Evolutionary conservation across 2,329 filamentous ascomycete species (phyloP).

Genomic region (Thelonectria rubi): DNA sequence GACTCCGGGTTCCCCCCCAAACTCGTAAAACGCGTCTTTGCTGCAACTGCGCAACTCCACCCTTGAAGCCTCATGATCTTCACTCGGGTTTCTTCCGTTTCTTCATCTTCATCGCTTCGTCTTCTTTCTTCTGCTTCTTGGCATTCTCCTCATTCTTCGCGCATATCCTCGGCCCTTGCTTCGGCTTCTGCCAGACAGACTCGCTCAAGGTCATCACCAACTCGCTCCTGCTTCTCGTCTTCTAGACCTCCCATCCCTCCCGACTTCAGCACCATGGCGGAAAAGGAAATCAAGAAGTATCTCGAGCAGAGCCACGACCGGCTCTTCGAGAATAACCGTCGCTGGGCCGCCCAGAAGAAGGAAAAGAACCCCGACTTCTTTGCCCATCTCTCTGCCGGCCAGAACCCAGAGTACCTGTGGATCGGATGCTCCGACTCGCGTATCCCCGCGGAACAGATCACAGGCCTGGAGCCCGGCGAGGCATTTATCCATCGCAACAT

Average conservation of each 20-base stretch:
- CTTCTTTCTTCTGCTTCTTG: neutral
- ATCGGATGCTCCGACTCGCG: slow-evolving; percentile 92
- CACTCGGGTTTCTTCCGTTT: slow-evolving; percentile 34
- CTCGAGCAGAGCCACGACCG: slow-evolving; percentile 71
- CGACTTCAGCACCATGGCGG: slow-evolving; percentile 45
- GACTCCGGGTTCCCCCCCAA: neutral
- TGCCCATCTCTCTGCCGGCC: slow-evolving; percentile 68
- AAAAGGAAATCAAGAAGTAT: slow-evolving; percentile 60
- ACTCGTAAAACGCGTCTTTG: slow-evolving; percentile 12
- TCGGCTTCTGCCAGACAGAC: neutral
- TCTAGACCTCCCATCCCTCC: slow-evolving; percentile 15
- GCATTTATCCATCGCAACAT: slow-evolving; percentile 96
- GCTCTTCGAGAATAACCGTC: slow-evolving; percentile 74
- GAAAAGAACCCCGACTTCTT: slow-evolving; percentile 72
- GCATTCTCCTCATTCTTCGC: neutral
- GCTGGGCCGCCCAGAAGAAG: slow-evolving; percentile 70
- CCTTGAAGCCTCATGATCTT: slow-evolving; percentile 33
- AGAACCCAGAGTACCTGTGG: slow-evolving; percentile 80
- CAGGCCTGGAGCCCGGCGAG: slow-evolving; percentile 85
- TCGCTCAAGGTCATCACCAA: slow-evolving; percentile 19
- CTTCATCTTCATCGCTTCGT: slow-evolving; percentile 21
- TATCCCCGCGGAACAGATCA: slow-evolving; percentile 89
- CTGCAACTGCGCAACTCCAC: slow-evolving; percentile 16
- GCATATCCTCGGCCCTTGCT: neutral
- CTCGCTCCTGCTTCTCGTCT: slow-evolving; percentile 13